Evolutionary conservation across 2,329 filamentous ascomycete genomes (phyloP), one percentile per base, ranked within the genome.

Genomic region (Colletotrichum salicis): DNA sequence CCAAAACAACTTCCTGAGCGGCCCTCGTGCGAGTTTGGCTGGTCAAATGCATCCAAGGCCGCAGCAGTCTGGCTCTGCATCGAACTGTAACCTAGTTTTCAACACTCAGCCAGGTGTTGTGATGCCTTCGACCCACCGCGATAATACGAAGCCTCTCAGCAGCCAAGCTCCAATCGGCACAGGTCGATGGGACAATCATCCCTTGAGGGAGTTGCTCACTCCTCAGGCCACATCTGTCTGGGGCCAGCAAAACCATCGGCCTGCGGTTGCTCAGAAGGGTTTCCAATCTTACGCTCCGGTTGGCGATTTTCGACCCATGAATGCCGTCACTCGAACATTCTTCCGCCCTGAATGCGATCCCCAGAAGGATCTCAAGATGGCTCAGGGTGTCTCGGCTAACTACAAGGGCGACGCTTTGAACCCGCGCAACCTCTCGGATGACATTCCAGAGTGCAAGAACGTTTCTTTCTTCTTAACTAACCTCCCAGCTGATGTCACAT

Each of bases 391-490:
- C 67, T 82, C 80, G 1, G 75, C 75, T 11, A 80, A 80, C 65
- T 86, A 86, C 75, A 75, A 74, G 8, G 85, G 84, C 27, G 80
- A 86, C 71, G 79, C 79, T 0, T 75, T 70, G 41, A 74, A 83
- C 0, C 19, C 52, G 2, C 78, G 78, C 11, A 86, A 86, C 77
- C 79, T 77, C 55, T 82, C 81, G 1, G 84, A 83, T 5, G 59
- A 79, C 41, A 83, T 86, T 41, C 78, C 82, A 0, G 77, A 82
- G 37, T 71, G 76, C 3, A 67, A 82, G 37, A 89, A 88, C 77
- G 88, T 86, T 37, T 82, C 86, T 0, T 79, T 90, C 1, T 90
- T 87, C 84, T 74, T 90, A 31, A 86, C 84, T 1, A 86, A 87
- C 61, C 81, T 90, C 0, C 86, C 87, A 0, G 80, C 84, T 0